Evolutionary conservation across 2,329 filamentous ascomycete species (phyloP), one percentile per base, ranked within the genome.

Genomic region (Pseudocercospora eumusae): DNA sequence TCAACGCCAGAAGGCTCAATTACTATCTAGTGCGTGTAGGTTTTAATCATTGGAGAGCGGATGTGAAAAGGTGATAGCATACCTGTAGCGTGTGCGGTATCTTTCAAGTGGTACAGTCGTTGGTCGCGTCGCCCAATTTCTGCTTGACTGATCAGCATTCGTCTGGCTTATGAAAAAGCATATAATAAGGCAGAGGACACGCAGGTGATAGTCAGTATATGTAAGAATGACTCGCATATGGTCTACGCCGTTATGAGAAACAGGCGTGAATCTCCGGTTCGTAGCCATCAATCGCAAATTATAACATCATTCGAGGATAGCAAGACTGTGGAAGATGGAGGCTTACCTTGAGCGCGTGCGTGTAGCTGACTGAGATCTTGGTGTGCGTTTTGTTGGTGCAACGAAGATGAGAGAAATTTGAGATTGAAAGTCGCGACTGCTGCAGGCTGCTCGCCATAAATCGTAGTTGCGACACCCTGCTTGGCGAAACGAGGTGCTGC

Each of bases 211-310:
- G 56, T 96, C 92, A 96, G 92, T 91, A 96, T 96, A 96, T 96
- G 92, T 96, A 96, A 96, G 92, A 75, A 86, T 88, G 80, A 92
- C 91, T 96, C 90, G 96, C 92, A 96, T 75, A 73, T 82, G 78
- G 85, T 81, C 84, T 81, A 80, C 75, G 80, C 83, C 88, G 88
- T 92, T 88, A 88, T 84, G 88, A 89, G 82, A 84, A 90, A 87
- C 92, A 86, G 92, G 93, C 92, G 89, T 89, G 92, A 87, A 90
- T 81, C 84, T 91, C 92, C 93, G 86, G 87, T 36, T 81, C 82
- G 78, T 78, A 78, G 81, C 83, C 85, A 89, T 97, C 92, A 96
- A 93, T 93, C 92, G 93, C 92, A 97, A 97, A 97, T 96, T 96
- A 91, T 90, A 83, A 89, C 92, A 96, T 96, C 93, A 91, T 89